These are phyloP conservation scores for Capsicum rhomboideum DNA, from an alignment of 257 asterid species.

Conservation along the genomic window DNA sequence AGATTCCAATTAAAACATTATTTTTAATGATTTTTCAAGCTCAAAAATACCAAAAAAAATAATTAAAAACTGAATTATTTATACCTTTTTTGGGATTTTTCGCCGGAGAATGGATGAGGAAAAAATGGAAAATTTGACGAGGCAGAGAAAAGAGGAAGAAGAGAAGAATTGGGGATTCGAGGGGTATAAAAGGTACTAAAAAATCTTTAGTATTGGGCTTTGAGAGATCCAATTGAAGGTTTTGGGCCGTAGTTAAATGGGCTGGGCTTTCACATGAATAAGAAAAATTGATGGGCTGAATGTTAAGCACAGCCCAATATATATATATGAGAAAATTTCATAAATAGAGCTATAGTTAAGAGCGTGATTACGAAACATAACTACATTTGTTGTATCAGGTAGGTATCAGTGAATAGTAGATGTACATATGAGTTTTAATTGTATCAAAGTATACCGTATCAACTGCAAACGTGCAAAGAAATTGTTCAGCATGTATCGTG, in stretches of 20 bases:
- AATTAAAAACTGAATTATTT: not conserved
- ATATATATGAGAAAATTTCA: too few relatives aligned
- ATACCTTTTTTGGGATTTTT: not conserved
- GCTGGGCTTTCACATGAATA: not conserved
- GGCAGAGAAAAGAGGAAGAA: not conserved
- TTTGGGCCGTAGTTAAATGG: not conserved
- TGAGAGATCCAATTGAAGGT: not conserved
- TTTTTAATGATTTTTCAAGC: not conserved
- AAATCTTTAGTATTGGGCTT: not conserved
- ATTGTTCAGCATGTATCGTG: too few relatives aligned
- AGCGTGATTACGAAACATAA: too few relatives aligned
- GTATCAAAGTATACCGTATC: too few relatives aligned
- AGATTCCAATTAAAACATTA: not conserved
- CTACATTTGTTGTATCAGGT: too few relatives aligned
- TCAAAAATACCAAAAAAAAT: not conserved
- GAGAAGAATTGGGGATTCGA: not conserved
- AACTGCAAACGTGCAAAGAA: too few relatives aligned
- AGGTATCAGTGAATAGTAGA: too few relatives aligned
- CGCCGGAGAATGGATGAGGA: not conserved
- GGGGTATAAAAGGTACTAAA: not conserved
- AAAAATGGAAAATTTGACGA: not conserved
- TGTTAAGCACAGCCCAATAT: not conserved
- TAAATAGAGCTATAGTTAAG: too few relatives aligned
- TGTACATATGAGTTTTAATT: too few relatives aligned
- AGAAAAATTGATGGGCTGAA: not conserved